Evolutionary conservation across 2,329 filamentous ascomycete species (phyloP).

Genomic region (Lachnellula arida): DNA sequence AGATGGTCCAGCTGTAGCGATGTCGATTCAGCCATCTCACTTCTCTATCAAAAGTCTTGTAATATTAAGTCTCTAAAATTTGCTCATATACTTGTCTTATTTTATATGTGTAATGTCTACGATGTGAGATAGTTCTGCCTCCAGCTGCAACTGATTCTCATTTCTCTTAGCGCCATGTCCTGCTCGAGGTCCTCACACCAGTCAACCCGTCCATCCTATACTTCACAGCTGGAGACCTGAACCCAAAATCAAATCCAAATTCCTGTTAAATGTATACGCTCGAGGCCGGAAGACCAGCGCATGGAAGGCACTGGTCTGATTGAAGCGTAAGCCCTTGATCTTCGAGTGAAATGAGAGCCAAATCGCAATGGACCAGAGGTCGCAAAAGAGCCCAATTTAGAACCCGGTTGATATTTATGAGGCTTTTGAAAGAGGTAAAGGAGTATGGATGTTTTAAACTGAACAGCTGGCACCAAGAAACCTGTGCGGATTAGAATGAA

Average conservation of each 20-base stretch:
- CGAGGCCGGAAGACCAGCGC: slow-evolving; percentile 24
- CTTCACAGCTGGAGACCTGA: background rate
- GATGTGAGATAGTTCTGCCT: no score
- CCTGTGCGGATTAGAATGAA: no score
- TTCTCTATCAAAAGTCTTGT: no score
- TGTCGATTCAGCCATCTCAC: background rate
- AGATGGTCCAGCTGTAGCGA: slow-evolving; percentile 1
- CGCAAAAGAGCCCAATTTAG: slow-evolving; percentile 39
- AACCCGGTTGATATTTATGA: slow-evolving; percentile 36
- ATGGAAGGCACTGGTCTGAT: slow-evolving; percentile 23
- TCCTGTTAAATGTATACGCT: slow-evolving; percentile 19
- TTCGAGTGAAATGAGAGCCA: slow-evolving; percentile 43
- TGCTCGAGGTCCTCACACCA: background rate
- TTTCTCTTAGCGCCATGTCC: background rate
- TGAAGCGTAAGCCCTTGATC: slow-evolving; percentile 27
- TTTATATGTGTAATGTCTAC: background rate
- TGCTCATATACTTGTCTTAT: background rate
- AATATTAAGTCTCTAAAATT: background rate
- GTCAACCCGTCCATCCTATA: background rate
- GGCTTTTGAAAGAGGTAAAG: background rate
- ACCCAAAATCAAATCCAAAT: no score
- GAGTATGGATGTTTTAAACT: background rate
- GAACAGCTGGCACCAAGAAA: no score
- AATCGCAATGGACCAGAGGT: slow-evolving; percentile 32
- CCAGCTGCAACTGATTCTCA: no score